Evolutionary conservation across 75 land plant species (phyloP).

Genomic region (Isoetes taiwanensis): DNA sequence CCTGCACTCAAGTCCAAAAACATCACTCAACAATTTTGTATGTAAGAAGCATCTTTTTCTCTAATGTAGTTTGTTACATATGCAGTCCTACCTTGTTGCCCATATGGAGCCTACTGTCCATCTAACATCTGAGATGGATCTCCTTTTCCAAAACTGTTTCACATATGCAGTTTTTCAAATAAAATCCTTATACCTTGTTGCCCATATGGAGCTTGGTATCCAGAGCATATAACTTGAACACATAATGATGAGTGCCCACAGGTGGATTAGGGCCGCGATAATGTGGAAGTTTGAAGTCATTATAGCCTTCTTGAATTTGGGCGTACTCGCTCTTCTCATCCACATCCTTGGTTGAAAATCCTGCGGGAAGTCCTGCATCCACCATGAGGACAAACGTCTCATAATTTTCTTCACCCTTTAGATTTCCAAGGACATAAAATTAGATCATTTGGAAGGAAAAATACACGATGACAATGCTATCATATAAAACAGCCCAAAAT

Average conservation of each 20-base stretch:
- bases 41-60: background rate
- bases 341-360: conserved; percentile 48
- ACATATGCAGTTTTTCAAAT: background rate
- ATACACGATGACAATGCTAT: too few relatives aligned
- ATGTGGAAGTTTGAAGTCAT: conserved; percentile 65
- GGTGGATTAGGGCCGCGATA: conserved; percentile 60
- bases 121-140: background rate
- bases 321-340: conserved; percentile 39
- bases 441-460: too few relatives aligned
- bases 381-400: too few relatives aligned
- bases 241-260: conserved; percentile 34
- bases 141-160: background rate
- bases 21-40: background rate
- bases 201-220: conserved; percentile 58
- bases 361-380: conserved; percentile 68
- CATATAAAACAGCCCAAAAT: background rate
- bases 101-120: background rate
- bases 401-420: too few relatives aligned
- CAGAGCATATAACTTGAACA: conserved; percentile 58
- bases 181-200: conserved; percentile 33
- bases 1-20: background rate
- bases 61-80: background rate
- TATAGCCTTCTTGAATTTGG: conserved; percentile 49
- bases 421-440: too few relatives aligned
- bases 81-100: background rate